phyloP scores from a whole-genome alignment of 345 rosid genomes.

The Gossypium herbaceum region DNA sequence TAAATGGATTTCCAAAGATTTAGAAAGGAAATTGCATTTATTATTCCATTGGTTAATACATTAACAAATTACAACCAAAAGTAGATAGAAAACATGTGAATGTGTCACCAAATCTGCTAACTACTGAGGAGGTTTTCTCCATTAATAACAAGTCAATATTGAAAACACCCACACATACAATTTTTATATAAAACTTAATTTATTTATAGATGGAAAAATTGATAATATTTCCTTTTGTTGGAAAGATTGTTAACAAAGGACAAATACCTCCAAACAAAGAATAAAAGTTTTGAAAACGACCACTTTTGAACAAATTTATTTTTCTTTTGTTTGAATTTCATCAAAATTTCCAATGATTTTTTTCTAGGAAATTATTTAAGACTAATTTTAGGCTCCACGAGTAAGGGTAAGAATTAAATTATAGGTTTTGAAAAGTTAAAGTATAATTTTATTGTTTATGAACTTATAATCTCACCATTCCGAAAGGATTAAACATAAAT shows the following conservation, averaged over 20 bases:
- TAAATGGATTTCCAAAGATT: neutral
- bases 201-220: neutral
- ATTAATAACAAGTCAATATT: neutral
- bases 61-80: neutral
- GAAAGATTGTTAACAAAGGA: neutral
- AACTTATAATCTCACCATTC: no score
- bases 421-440: no score
- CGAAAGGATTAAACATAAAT: no score
- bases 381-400: no score
- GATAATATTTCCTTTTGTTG: neutral
- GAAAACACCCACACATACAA: no score
- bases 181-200: neutral
- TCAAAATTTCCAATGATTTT: no score
- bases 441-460: no score
- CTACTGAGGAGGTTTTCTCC: neutral
- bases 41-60: neutral
- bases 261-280: neutral
- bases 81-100: constrained; percentile 4
- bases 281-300: neutral
- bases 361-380: no score
- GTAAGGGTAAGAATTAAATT: no score
- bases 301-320: no score
- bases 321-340: no score
- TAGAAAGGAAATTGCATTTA: neutral
- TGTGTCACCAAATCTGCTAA: neutral